Evolutionary conservation across 305 asterid species (phyloP), one percentile per base, ranked within the genome.

Genomic region (Andrographis paniculata): DNA sequence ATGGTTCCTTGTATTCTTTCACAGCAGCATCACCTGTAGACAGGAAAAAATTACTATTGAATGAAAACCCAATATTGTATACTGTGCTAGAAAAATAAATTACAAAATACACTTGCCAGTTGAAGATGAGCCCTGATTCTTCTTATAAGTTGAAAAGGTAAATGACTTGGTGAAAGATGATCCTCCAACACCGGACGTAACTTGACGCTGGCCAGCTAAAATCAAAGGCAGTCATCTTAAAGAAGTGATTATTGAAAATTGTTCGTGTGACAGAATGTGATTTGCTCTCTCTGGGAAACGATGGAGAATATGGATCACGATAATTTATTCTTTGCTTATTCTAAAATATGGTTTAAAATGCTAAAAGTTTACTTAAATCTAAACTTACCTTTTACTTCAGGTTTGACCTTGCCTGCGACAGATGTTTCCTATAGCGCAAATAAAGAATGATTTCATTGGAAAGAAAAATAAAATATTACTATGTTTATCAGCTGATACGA

Each of bases 1-100:
- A 91, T 46, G 99, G 99, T 61, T 91, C 96, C 48, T 70, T 75
- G 69, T 87, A 91, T 42, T 91, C 94, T 73, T 83, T 80, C 69
- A 61, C 70, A 17, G 57, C 66, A 35, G 48, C 31, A 59, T 54
- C 71, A 59, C 69, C 98, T 78, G 72, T 64, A 49, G 16, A 55
- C 46, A 50, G 33, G n/a, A 33, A 13, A 57, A 24, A 30, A 52
- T 9, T 47, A 56, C 9, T 18, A 73, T 37, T 50, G 59, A 37
- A 61, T 24, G 17, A 18, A 40, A 9, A 27, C 6, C 6, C 36
- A 24, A 9, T 38, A 15, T 35, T 31, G 15, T 6, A 56, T 28
- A 3, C 17, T 6, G 7, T 33, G 51, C 49, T 45, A 43, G n/a
- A 56, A 53, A 54, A 27, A 17, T 45, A 45, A 52, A 20, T 22